Conservation (phyloP, 2,329 filamentous ascomycete genomes). For the Microascus cirrosus region DNA sequence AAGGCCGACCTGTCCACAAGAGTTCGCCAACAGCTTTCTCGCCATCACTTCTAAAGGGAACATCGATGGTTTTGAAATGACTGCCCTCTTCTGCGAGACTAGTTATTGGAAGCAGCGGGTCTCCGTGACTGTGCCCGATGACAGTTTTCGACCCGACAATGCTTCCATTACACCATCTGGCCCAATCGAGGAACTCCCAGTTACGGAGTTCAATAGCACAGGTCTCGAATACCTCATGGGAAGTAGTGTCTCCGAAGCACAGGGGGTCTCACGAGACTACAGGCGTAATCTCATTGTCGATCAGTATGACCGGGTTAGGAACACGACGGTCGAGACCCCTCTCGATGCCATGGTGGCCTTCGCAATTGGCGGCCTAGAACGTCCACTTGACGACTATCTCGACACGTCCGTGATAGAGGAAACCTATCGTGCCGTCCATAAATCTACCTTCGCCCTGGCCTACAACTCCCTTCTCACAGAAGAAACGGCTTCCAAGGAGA, state of each 20-base stretch:
- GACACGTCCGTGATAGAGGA: constrained; percentile 5
- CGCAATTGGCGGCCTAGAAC: constrained; percentile 14
- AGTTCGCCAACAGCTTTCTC: constrained; percentile 25
- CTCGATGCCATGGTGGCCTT: constrained; percentile 21
- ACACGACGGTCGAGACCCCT: constrained; percentile 8
- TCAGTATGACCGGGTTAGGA: constrained; percentile 10
- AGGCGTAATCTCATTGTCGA: constrained; percentile 14
- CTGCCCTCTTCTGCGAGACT: constrained; percentile 28
- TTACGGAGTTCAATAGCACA: constrained; percentile 19
- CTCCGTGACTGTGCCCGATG: constrained; percentile 20
- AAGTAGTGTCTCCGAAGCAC: constrained; percentile 12
- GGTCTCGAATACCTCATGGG: constrained; percentile 21
- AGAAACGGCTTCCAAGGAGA: constrained; percentile 5
- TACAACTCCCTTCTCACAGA: constrained; percentile 10
- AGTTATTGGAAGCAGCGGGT: constrained; percentile 34
- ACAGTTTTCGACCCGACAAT: constrained; percentile 7
- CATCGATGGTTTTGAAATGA: constrained; percentile 10
- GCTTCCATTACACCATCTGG: constrained; percentile 5
- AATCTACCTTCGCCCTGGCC: constrained; percentile 18
- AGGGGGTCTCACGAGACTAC: constrained; percentile 10
- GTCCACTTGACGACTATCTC: neutral
- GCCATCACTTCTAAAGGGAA: constrained; percentile 12
- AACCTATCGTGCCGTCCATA: constrained; percentile 14
- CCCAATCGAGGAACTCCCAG: constrained; percentile 6
- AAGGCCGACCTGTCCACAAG: constrained; percentile 17